Evolutionary conservation across 495 filamentous ascomycete genomes (phyloP).

Genomic region (Aspergillus saccharolyticus): DNA sequence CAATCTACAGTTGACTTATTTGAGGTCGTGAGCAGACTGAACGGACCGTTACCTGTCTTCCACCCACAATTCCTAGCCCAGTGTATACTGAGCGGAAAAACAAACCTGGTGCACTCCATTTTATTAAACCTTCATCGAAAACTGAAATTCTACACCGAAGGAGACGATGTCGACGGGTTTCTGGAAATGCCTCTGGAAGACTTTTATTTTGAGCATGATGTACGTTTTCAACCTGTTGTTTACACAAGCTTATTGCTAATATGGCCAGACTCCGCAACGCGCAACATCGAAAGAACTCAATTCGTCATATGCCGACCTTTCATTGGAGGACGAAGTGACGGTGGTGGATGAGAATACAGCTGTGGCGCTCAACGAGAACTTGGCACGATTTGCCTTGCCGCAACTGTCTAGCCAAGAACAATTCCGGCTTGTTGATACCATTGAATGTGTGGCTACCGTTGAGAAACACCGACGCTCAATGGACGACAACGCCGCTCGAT

Average conservation of each 20-base stretch:
- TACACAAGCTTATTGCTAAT: slow-evolving; percentile 21
- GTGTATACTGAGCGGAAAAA: slow-evolving; percentile 79
- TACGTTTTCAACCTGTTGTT: slow-evolving; percentile 19
- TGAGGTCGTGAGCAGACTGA: slow-evolving; percentile 72
- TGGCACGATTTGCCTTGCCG: slow-evolving; percentile 70
- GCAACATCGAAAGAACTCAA: slow-evolving; percentile 47
- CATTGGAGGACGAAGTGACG: slow-evolving; percentile 55
- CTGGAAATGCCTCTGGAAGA: slow-evolving; percentile 65
- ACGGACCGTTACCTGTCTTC: slow-evolving; percentile 84
- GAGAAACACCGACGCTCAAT: slow-evolving; percentile 87
- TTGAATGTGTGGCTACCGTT: slow-evolving; percentile 82
- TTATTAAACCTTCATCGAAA: slow-evolving; percentile 69
- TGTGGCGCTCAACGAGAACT: slow-evolving; percentile 63
- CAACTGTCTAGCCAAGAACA: slow-evolving; percentile 85
- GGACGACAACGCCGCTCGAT: slow-evolving; percentile 88
- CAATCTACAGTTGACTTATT: slow-evolving; percentile 59
- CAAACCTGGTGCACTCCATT: slow-evolving; percentile 65
- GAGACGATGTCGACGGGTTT: slow-evolving; percentile 76
- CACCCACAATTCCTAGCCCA: slow-evolving; percentile 91
- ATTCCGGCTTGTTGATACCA: slow-evolving; percentile 78
- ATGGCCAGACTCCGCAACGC: slow-evolving; percentile 30
- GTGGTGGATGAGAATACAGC: slow-evolving; percentile 71
- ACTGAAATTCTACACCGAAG: slow-evolving; percentile 77
- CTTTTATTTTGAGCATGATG: slow-evolving; percentile 57
- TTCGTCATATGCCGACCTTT: slow-evolving; percentile 50